phyloP scores from a whole-genome alignment of 768 basidiomycete species.

The Scleroderma bovista region DNA sequence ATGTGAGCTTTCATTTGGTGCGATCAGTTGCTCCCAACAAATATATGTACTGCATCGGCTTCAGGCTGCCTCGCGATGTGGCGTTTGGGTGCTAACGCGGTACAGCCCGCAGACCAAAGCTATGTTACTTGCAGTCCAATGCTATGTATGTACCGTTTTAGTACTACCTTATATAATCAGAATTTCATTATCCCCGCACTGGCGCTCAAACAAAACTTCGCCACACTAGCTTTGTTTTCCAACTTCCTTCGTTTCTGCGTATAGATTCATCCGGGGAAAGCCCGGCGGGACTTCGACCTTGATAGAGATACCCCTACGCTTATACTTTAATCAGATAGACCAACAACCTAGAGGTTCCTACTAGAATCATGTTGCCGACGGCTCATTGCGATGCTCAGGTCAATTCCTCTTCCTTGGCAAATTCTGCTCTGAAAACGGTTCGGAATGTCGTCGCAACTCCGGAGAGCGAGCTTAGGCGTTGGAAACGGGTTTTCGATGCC shows the following conservation, averaged over 20 bases:
- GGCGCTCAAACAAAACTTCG: slow-evolving; percentile 11
- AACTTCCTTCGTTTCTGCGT: not conserved
- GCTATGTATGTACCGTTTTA: too few relatives aligned
- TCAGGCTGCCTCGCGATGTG: slow-evolving; percentile 54
- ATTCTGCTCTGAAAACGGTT: slow-evolving; percentile 57
- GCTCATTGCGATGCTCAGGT: slow-evolving; percentile 48
- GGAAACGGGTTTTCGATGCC: slow-evolving; percentile 82
- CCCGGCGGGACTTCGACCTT: slow-evolving; percentile 10
- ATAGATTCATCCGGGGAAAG: slow-evolving; percentile 11
- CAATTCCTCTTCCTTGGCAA: slow-evolving; percentile 37
- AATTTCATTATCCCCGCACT: slow-evolving; percentile 31
- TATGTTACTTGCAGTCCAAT: too few relatives aligned
- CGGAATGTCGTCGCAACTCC: slow-evolving; percentile 65
- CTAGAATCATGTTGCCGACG: slow-evolving; percentile 40
- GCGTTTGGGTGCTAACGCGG: slow-evolving; percentile 25
- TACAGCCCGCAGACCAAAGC: too few relatives aligned
- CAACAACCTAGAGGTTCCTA: not conserved
- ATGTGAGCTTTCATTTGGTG: slow-evolving; percentile 64
- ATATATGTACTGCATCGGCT: slow-evolving; percentile 96
- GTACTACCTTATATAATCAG: slow-evolving; percentile 23
- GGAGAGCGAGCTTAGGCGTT: slow-evolving; percentile 81
- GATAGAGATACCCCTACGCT: slow-evolving; percentile 33
- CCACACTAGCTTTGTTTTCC: not conserved
- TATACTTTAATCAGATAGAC: slow-evolving; percentile 25
- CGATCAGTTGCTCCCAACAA: slow-evolving; percentile 94